Conservation (phyloP, 2,329 filamentous ascomycete genomes). For the Curvularia verruculosa region DNA sequence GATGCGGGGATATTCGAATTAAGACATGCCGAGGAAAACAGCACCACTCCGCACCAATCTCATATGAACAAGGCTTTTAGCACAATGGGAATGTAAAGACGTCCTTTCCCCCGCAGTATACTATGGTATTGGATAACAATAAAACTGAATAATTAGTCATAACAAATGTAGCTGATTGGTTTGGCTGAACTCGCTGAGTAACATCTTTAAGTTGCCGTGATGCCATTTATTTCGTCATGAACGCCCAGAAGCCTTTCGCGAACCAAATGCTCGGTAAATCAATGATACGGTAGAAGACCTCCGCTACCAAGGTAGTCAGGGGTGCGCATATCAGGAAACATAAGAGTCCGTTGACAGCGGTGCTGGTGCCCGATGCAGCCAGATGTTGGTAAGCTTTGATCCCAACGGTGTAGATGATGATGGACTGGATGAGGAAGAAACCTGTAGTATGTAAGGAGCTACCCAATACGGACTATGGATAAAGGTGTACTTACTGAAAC, state of each 20-base stretch:
- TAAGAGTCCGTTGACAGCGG: conserved; percentile 24
- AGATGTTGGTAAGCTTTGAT: conserved; percentile 54
- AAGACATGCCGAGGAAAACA: neutral
- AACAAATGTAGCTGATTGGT: neutral
- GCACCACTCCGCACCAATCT: neutral
- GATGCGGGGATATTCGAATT: neutral
- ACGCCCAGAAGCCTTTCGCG: conserved; percentile 32
- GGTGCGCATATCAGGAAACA: conserved; percentile 36
- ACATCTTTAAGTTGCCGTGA: neutral
- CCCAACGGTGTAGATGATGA: conserved; percentile 52
- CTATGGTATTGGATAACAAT: neutral
- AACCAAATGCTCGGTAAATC: conserved; percentile 42
- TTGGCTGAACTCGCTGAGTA: neutral
- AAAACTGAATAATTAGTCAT: neutral
- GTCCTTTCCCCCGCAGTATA: neutral
- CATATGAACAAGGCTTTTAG: neutral
- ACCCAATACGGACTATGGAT: neutral
- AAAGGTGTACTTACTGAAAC: conserved; percentile 49
- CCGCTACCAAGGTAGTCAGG: conserved; percentile 24
- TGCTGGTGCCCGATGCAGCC: conserved; percentile 19
- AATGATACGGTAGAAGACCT: conserved; percentile 40
- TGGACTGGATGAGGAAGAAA: conserved; percentile 51
- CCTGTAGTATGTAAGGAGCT: conserved; percentile 37
- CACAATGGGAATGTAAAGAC: conserved; percentile 2
- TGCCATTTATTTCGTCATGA: conserved; percentile 29